Percentiles rank a stretch among this genome's conserved stretches.
Conservation (phyloP, 257 asterid genomes). For the Perilla frutescens region DNA sequence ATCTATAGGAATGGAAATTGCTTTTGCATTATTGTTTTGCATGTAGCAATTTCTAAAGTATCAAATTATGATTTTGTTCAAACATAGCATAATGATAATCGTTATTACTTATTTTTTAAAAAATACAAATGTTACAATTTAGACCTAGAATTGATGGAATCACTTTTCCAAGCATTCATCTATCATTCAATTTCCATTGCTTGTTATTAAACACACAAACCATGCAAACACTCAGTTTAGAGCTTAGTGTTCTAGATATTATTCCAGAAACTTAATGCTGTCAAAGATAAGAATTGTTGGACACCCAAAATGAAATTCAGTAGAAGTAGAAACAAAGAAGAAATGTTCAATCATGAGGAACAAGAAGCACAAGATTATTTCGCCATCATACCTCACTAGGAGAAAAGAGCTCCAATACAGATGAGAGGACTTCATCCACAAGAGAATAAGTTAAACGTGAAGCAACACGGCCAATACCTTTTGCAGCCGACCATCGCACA, state of each 20-base stretch:
- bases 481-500: slow-evolving; percentile 99
- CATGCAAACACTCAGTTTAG: background rate
- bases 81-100: too few relatives aligned
- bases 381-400: slow-evolving; percentile 78
- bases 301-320: slow-evolving; percentile 18
- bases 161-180: too few relatives aligned
- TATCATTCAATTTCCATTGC: too few relatives aligned
- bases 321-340: background rate
- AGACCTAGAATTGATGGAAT: too few relatives aligned
- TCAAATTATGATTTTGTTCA: too few relatives aligned
- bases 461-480: slow-evolving; percentile 93
- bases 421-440: slow-evolving; percentile 87
- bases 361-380: slow-evolving; percentile 21
- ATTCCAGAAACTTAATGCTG: slow-evolving; percentile 1
- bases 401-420: slow-evolving; percentile 92
- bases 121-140: too few relatives aligned
- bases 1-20: too few relatives aligned
- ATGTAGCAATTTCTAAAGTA: too few relatives aligned
- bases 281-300: slow-evolving; percentile 12
- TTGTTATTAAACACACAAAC: background rate
- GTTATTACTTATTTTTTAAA: too few relatives aligned
- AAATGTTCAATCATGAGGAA: slow-evolving; percentile 20
- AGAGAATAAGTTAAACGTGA: slow-evolving; percentile 80
- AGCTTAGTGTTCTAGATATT: slow-evolving; percentile 25
- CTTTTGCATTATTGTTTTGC: too few relatives aligned